Evolutionary conservation across 2,329 filamentous ascomycete genomes (phyloP), one percentile per base, ranked within the genome.

Genomic region (Colletotrichum acutatum): DNA sequence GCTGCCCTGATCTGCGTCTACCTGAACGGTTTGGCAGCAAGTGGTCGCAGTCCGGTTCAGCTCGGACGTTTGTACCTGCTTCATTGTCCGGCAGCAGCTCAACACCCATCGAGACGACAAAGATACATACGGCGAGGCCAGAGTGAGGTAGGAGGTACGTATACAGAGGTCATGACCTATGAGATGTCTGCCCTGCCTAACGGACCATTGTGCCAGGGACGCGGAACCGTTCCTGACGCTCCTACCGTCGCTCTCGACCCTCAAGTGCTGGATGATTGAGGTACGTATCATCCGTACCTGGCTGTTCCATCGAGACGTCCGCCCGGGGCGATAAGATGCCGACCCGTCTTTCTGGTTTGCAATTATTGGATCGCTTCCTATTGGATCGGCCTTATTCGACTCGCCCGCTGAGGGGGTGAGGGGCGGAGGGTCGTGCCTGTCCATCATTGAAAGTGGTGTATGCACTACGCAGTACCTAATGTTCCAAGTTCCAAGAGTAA

Each of bases 311-410:
- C 66, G 56, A 56, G 26, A 59, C 5, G 56, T 57, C 65, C 61
- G 60, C 70, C 70, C 56, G 60, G 60, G 60, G 70, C 70, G 56
- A 66, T 32, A 42, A 57, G 60, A 37, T 72, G 56, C 66, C 66
- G 56, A 70, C 30, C 61, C 66, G 66, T 61, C 56, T 61, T 52
- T 57, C 56, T 32, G 28, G 46, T 24, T 46, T 54, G 66, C 37
- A 70, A 37, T 62, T 7, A 65, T 69, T 72, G 70, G 70, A 56
- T 70, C 66, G 34, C 70, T 57, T 70, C 70, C 46, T 59, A 72
- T 57, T 65, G 60, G 66, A 56, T 70, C 70, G 66, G 60, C 54
- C 49, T 65, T 30, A 34, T 60, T 60, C 26, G 37, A 11, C 54
- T 54, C 61, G 54, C n/a, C 46, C 42, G 11, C 34, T 24, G 59